Conservation (phyloP, 164 flowering plant species). For the Chloranthus sessilifolius region DNA sequence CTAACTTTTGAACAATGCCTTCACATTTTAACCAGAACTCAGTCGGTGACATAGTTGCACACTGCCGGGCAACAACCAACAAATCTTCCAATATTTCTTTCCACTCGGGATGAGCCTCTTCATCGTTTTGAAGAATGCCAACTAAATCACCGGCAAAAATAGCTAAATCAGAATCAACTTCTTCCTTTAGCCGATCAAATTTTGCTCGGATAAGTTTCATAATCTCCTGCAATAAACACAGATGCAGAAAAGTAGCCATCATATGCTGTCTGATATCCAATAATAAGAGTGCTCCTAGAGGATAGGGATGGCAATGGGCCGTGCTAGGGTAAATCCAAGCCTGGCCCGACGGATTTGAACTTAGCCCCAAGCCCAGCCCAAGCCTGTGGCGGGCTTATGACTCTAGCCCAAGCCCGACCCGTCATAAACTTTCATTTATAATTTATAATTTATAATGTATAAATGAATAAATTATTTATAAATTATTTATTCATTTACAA, state of each 20-base stretch:
- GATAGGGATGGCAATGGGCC: too few species aligned
- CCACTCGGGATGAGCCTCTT: conserved; percentile 61
- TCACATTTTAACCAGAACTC: conserved; percentile 96
- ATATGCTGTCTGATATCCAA: too few species aligned
- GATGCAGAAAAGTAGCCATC: too few species aligned
- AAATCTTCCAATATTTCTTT: conserved; percentile 76
- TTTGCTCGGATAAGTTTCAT: conserved; percentile 63
- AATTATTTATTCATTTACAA: too few species aligned
- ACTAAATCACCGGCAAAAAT: conserved; percentile 87
- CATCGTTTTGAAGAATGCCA: conserved; percentile 53
- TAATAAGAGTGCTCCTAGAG: neutral
- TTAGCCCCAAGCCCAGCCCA: too few species aligned
- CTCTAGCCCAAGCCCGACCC: too few species aligned
- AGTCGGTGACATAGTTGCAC: conserved; percentile 76
- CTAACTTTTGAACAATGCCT: conserved; percentile 80
- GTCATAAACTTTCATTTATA: too few species aligned
- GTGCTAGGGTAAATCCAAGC: too few species aligned
- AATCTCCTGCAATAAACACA: conserved; percentile 50
- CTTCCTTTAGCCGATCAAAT: conserved; percentile 82
- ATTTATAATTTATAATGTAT: too few species aligned
- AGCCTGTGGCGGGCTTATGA: too few species aligned
- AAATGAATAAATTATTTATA: too few species aligned
- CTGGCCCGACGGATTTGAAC: too few species aligned
- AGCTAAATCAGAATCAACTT: conserved; percentile 75
- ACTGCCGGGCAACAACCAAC: conserved; percentile 59